phyloP scores from a whole-genome alignment of 495 filamentous ascomycete genomes.

The Aspergillus affinis region DNA sequence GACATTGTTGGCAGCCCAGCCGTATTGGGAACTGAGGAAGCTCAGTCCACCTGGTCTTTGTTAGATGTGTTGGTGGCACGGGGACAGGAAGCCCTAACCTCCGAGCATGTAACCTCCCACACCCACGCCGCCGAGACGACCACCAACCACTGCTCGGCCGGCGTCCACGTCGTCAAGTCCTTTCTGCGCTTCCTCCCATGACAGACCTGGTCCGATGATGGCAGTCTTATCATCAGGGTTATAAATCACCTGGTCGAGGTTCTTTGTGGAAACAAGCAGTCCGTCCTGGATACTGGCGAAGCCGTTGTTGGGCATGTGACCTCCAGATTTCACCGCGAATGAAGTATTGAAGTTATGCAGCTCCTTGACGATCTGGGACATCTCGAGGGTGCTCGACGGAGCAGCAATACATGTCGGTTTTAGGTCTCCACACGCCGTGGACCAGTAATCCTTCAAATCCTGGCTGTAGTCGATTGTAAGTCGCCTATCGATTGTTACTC shows the following conservation, averaged over 20 bases:
- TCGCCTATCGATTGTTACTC: conserved; percentile 31
- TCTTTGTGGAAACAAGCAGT: conserved; percentile 39
- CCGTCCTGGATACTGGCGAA: conserved; percentile 45
- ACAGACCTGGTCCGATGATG: conserved; percentile 39
- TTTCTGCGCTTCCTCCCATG: conserved; percentile 40
- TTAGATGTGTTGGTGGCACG: neutral
- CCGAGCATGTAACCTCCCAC: conserved; percentile 42
- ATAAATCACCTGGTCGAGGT: conserved; percentile 37
- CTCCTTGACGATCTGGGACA: conserved; percentile 38
- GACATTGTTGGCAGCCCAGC: conserved; percentile 49
- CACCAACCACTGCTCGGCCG: conserved; percentile 32
- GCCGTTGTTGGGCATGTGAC: conserved; percentile 46
- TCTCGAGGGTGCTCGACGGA: conserved; percentile 37
- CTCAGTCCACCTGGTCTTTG: conserved; percentile 33
- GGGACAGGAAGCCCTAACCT: conserved; percentile 15
- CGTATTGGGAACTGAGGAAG: conserved; percentile 40
- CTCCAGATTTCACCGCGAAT: conserved; percentile 46
- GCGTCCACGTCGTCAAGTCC: conserved; percentile 21
- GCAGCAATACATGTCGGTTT: conserved; percentile 41
- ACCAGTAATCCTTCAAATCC: conserved; percentile 41
- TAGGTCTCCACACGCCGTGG: conserved; percentile 39
- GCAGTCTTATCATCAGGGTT: conserved; percentile 36
- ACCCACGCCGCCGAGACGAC: conserved; percentile 30
- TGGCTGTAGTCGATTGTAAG: conserved; percentile 27
- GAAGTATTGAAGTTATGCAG: conserved; percentile 36